A percentile compares a stretch with the other conserved stretches of the same genome.
Evolutionary conservation across 164 flowering plant genomes (phyloP).

Genomic region (Chloranthus sessilifolius): DNA sequence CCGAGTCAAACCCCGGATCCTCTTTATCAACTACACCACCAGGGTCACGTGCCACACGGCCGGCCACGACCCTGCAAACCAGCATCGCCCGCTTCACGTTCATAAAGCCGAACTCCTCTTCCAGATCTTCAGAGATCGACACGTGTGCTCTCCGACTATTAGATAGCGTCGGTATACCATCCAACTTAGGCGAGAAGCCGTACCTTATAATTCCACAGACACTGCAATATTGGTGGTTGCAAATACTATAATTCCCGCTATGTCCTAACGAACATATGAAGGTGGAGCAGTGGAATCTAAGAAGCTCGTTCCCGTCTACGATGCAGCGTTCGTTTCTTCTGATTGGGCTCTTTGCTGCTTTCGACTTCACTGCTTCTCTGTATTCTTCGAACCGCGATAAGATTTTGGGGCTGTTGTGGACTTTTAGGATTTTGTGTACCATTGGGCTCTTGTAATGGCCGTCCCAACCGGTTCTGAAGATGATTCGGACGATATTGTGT

Average conservation of each 20-base stretch:
- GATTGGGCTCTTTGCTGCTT: constrained; percentile 30
- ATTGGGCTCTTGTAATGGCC: constrained; percentile 18
- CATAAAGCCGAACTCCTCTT: constrained; percentile 82
- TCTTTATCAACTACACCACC: constrained; percentile 33
- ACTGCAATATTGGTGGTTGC: constrained; percentile 52
- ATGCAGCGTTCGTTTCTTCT: constrained; percentile 58
- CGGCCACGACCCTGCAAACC: constrained; percentile 88
- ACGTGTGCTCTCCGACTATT: constrained; percentile 66
- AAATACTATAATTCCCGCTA: constrained; percentile 46
- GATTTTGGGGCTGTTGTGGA: constrained; percentile 61
- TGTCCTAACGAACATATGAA: constrained; percentile 61
- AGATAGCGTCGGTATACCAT: constrained; percentile 64
- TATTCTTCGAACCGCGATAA: constrained; percentile 67
- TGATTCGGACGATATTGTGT: constrained; percentile 64
- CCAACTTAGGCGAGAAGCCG: constrained; percentile 81
- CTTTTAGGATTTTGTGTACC: constrained; percentile 61
- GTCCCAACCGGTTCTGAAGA: constrained; percentile 71
- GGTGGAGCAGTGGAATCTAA: constrained; percentile 77
- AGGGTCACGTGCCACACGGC: constrained; percentile 56
- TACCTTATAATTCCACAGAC: constrained; percentile 65
- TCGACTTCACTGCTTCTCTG: constrained; percentile 54
- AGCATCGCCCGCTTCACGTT: constrained; percentile 75
- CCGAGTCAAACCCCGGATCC: constrained; percentile 64
- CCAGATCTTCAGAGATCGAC: constrained; percentile 68
- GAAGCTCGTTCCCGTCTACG: constrained; percentile 85